Evolutionary conservation across 2,329 filamentous ascomycete species (phyloP), one percentile per base, ranked within the genome.

Genomic region (Plectosphaerella plurivora): DNA sequence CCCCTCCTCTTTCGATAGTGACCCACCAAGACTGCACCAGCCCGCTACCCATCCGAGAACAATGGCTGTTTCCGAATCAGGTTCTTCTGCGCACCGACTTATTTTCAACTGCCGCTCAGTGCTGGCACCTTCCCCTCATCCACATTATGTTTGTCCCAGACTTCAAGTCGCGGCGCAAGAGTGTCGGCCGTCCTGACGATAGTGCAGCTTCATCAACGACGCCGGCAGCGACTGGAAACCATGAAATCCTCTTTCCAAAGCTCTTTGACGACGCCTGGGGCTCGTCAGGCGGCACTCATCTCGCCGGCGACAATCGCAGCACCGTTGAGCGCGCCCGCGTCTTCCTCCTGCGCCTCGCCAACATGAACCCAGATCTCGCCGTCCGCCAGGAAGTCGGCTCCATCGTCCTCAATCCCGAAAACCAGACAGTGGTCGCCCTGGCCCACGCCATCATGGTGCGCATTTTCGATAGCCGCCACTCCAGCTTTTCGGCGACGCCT

Each of bases 191-290:
- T n/a, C 37, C 37, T 5, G 37, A 41, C 37, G 37, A n/a, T n/a
- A n/a, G n/a, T n/a, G n/a, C n/a, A n/a, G n/a, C n/a, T 14, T 36
- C 37, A 5, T n/a, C 37, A n/a, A 8, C 37, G 8, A 6, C 37
- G 14, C 14, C 37, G 8, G 8, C 15, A 6, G 5, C 37, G 5
- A 11, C 37, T n/a, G 12, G 5, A n/a, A 42, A 42, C 49, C 46
- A 63, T 41, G 55, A 59, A 15, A 66, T 68, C 39, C 28, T 63
- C 44, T 68, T 68, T 47, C 65, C 65, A 37, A 60, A 59, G 18
- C 59, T 65, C 11, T 68, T 65, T 49, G 63, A 68, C 52, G 60
- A 67, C 25, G 65, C 65, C 1, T 68, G 65, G 65, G 64, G 63
- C 33, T 37, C 46, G 10, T 41, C 37, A 5, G 37, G 37, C 37